Evolutionary conservation across 371 early-diverging fungal species (phyloP), one percentile per base, ranked within the genome.

Genomic region (Sporodiniella umbellata): DNA sequence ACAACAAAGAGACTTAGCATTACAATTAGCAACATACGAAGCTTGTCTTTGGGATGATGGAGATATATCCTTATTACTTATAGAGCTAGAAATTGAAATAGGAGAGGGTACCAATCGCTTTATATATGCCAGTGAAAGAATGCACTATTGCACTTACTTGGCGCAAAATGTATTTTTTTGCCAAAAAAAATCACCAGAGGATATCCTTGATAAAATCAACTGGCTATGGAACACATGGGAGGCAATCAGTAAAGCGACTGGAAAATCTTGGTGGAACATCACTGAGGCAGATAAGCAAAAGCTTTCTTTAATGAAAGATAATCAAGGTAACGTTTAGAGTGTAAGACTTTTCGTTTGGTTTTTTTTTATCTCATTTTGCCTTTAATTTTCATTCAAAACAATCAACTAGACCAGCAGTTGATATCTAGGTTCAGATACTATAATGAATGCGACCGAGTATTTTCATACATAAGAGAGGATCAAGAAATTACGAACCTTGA

Each of bases 181-280:
- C 18, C 28, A 37, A 8, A 10, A 10, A 19, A 58, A 49, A 14
- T 28, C 45, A 3, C 26, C 40, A 17, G 35, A 53, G 4, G 37
- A 53, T 25, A 37, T 53, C 10, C 38, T 30, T n/a, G 46, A 59
- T 12, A 48, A 48, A 33, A 58, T 53, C 2, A 11, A 53, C 30
- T 59, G 60, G 60, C 18, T 59, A 33, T 54, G 60, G 60, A 40
- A 45, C 17, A 54, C 51, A 2, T 59, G 54, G 60, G 47, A 59
- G 30, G 54, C 54, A 0, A 59, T 59, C 12, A 49, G 51, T 42
- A 26, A 30, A 22, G 54, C 54, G n/a, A 59, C 54, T 25, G 60
- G 60, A 3, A 54, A 50, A 15, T 54, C 54, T 10, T 53, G 60
- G 54, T 59, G 54, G 54, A 45, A 46, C 8, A 50, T 54, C 11